Base-by-base conservation (phyloP, 495 filamentous ascomycete genomes). In the Cercophora samala region DNA sequence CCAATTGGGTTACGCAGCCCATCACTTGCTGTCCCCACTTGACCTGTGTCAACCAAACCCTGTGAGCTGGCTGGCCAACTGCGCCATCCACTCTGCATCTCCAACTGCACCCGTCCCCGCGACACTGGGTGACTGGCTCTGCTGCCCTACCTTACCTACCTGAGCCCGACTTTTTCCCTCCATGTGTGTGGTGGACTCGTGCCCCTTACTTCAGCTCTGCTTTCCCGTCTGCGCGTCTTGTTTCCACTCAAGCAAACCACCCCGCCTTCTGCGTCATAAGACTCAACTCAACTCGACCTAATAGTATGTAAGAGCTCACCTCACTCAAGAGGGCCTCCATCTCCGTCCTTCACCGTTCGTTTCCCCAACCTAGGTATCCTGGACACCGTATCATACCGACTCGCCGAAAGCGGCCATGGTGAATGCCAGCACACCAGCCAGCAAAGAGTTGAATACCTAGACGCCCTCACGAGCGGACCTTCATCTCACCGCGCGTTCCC, bases 31-130 rank as follows among this genome's bases (percentile, higher is more conserved):
- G 19, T 23, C 37, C 21, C 60, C 60, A 37, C 32, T 62, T 37
- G 32, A 26, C 19, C 37, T 52, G 6, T 51, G 25, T 66, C 59
- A 66, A 62, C 51, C 25, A 21, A 42, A 55, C 58, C 52, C 18
- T 53, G 61, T 68, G 66, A 62, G 68, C 65, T 70, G 68, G 64
- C 66, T 59, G 66, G 66, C 51, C 54, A 62, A 64, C 69, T 64
- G 64, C 69, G 58, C 60, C 66, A 66, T 32, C 58, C 37, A 46
- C 37, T 46, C 37, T 46, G 42, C 64, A 63, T 46, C 51, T 53
- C 51, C 59, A 46, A 46, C 37, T 46, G 37, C 37, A 46, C 8
- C 37, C 15, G 37, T 46, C 37, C 37, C 37, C 37, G 37, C 37
- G 37, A 46, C 37, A 46, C 37, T 46, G 37, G 37, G 3, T 1